Evolutionary conservation across 176 grass and related monocot species (phyloP).

Genomic region (Saccharum officinarum): DNA sequence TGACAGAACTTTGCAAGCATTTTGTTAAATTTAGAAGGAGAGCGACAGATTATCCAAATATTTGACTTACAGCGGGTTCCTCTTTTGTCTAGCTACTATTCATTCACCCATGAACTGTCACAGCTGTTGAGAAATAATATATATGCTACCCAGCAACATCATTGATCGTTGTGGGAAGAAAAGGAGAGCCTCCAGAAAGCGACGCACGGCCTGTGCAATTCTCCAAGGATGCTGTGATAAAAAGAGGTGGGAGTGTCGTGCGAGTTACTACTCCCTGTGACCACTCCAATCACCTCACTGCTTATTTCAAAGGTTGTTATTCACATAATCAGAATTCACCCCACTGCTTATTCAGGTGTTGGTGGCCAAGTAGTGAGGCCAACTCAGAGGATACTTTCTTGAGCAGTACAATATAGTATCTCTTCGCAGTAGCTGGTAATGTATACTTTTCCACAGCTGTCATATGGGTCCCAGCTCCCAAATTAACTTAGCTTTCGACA

Average conservation of each 20-base stretch:
- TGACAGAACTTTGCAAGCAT: not conserved
- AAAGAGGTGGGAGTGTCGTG: slow-evolving; percentile 13
- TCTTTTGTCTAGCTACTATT: not conserved
- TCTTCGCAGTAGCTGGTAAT: slow-evolving; percentile 24
- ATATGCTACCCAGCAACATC: slow-evolving; percentile 3
- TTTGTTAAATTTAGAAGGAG: not conserved
- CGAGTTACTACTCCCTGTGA: slow-evolving; percentile 29
- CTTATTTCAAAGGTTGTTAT: slow-evolving; percentile 15
- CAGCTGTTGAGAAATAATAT: not conserved
- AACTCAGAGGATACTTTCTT: slow-evolving; percentile 28
- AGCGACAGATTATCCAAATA: slow-evolving; percentile 8
- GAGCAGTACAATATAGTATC: slow-evolving; percentile 26
- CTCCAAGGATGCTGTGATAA: not conserved
- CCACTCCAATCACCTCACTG: slow-evolving; percentile 22
- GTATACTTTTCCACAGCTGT: slow-evolving; percentile 40
- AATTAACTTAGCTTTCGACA: slow-evolving; percentile 18
- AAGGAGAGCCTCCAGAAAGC: not conserved
- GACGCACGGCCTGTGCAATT: slow-evolving; percentile 15
- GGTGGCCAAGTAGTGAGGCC: slow-evolving; percentile 31
- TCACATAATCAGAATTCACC: slow-evolving; percentile 20
- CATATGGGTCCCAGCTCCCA: slow-evolving; percentile 15
- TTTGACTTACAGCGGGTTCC: not conserved
- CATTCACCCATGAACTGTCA: not conserved
- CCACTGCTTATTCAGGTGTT: slow-evolving; percentile 13
- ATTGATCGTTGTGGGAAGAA: not conserved